Percentiles rank a stretch among this genome's conserved stretches.
Conservation (phyloP, 106 monocot species). For the Amphibolis antarctica region DNA sequence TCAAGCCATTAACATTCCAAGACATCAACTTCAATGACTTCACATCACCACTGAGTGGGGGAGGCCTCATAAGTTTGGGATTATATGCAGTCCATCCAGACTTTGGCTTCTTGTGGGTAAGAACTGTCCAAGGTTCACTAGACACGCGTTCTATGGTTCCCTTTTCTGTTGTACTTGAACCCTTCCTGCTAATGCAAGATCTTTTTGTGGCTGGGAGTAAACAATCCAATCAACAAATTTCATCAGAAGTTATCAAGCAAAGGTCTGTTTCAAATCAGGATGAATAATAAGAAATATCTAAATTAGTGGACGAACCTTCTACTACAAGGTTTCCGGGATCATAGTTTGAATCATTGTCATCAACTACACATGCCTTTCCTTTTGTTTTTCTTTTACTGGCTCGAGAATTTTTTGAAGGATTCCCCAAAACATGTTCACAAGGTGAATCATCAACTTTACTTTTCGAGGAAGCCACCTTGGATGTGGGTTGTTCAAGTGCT, state of each 20-base stretch:
- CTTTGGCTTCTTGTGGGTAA: constrained; percentile 88
- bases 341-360: neutral
- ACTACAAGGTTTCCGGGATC: neutral
- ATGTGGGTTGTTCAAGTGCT: neutral
- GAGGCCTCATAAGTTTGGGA: constrained; percentile 70
- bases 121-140: constrained; percentile 71
- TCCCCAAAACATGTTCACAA: constrained; percentile 9
- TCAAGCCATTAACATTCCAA: constrained; percentile 97
- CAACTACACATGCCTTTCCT: constrained; percentile 12
- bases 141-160: constrained; percentile 3
- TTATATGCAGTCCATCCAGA: constrained; percentile 73
- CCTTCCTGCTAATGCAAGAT: constrained; percentile 5
- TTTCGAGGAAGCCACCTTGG: constrained; percentile 21
- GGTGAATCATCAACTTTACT: constrained; percentile 17
- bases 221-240: neutral
- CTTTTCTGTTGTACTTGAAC: constrained; percentile 5
- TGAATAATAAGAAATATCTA: neutral
- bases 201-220: constrained; percentile 13
- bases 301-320: neutral
- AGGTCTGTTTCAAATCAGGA: neutral
- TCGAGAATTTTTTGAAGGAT: neutral
- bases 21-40: constrained; percentile 70
- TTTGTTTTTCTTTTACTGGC: constrained; percentile 15
- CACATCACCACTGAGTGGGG: constrained; percentile 33
- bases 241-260: neutral